Percentiles rank a stretch among this genome's conserved stretches.
phyloP scores from a whole-genome alignment of 441 rosid species.

The Populus tomentosa region DNA sequence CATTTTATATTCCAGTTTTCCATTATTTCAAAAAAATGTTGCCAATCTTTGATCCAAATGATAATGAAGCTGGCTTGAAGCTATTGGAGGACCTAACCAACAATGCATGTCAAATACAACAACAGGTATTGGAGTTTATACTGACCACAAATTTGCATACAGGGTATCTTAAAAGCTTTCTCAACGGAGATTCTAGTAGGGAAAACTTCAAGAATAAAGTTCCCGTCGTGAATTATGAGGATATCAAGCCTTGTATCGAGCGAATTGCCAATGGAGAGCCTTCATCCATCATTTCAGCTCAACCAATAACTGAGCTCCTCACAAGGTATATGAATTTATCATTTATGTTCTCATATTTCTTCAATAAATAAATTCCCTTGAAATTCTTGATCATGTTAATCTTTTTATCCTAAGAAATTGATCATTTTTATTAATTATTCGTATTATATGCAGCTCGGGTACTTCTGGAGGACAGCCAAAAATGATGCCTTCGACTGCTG shows the following conservation, averaged over 20 bases:
- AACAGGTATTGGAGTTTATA: conserved; percentile 49
- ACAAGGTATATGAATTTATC: conserved; percentile 46
- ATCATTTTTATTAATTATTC: no score
- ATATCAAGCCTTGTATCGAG: conserved; percentile 57
- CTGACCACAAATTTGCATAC: conserved; percentile 47
- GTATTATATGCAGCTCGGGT: conserved; percentile 60
- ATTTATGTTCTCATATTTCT: background rate
- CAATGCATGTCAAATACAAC: conserved; percentile 53
- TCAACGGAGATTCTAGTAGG: conserved; percentile 37
- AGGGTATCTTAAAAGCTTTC: conserved; percentile 52
- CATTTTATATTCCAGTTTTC: conserved; percentile 14
- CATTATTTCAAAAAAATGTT: conserved; percentile 35
- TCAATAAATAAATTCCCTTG: background rate
- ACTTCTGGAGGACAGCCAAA: conserved; percentile 92
- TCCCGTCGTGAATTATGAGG: conserved; percentile 75
- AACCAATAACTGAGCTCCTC: conserved; percentile 75
- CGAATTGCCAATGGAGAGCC: conserved; percentile 71
- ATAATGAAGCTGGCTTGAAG: conserved; percentile 58
- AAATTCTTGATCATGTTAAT: background rate
- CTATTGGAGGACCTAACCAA: conserved; percentile 63
- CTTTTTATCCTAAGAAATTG: no score
- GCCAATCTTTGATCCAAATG: conserved; percentile 63
- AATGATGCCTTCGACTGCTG: conserved; percentile 86
- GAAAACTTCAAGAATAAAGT: conserved; percentile 54
- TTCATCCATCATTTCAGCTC: conserved; percentile 56